Conservation (phyloP, 75 land plant species). For the Ceratopteris richardii region DNA sequence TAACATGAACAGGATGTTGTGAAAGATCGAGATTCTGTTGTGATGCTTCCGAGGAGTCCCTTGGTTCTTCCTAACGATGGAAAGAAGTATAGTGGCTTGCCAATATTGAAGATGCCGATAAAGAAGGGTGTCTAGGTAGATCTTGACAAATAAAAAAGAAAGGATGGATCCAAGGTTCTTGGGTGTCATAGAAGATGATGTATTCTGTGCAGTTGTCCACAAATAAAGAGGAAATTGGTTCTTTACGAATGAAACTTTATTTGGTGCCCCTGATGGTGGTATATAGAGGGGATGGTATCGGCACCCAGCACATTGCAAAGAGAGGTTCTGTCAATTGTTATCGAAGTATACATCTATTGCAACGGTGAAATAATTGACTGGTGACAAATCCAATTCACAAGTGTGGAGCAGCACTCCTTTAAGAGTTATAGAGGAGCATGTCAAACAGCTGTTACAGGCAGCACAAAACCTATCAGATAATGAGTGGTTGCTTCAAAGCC, state of each 20-base stretch:
- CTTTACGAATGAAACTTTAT: conserved; percentile 69
- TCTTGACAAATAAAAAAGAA: conserved; percentile 78
- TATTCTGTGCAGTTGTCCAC: conserved; percentile 85
- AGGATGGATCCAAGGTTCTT: conserved; percentile 52
- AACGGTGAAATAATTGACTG: conserved; percentile 22
- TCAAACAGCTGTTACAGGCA: conserved; percentile 53
- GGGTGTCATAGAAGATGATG: conserved; percentile 85
- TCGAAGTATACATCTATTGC: conserved; percentile 48
- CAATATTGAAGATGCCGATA: conserved; percentile 36
- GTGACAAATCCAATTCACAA: conserved; percentile 45
- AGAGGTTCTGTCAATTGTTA: conserved; percentile 74
- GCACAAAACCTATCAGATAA: conserved; percentile 56
- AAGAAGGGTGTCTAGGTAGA: conserved; percentile 70
- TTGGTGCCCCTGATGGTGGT: conserved; percentile 72
- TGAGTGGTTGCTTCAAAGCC: conserved; percentile 78
- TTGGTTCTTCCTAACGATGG: background rate
- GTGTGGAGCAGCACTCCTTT: conserved; percentile 56
- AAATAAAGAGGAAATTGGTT: conserved; percentile 86
- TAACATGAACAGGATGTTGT: background rate
- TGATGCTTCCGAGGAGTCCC: background rate
- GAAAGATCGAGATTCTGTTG: background rate
- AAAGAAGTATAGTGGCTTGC: background rate
- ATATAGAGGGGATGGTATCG: conserved; percentile 77
- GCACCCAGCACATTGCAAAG: too few relatives aligned
- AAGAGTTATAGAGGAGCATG: conserved; percentile 91